These are phyloP conservation scores for Candida ovalis DNA, from an alignment of 805 yeast species.

Conservation along the genomic window DNA sequence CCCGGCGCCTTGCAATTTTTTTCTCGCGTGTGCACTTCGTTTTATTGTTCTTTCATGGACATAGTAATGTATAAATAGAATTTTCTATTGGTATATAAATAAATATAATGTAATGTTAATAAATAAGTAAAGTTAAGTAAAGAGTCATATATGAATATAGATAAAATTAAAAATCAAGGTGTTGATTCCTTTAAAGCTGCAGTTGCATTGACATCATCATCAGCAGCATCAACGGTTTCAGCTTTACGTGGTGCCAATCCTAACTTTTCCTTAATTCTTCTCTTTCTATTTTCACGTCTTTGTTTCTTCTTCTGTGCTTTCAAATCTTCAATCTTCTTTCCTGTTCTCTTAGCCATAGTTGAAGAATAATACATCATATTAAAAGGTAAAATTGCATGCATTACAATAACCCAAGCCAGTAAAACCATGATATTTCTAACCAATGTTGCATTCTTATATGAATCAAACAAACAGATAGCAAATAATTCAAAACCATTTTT, in stretches of 20 bases:
- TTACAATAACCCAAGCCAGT: slow-evolving; percentile 54
- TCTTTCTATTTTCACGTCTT: neutral
- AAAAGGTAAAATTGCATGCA: slow-evolving; percentile 40
- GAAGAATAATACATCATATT: slow-evolving; percentile 19
- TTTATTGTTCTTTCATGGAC: too few relatives aligned
- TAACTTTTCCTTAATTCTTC: neutral
- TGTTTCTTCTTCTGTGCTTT: slow-evolving; percentile 9
- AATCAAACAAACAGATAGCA: slow-evolving; percentile 52
- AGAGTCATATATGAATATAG: too few relatives aligned
- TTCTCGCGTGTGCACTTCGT: too few relatives aligned
- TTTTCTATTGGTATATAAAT: too few relatives aligned
- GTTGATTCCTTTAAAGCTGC: too few relatives aligned
- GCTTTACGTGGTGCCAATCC: neutral
- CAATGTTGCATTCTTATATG: slow-evolving; percentile 47
- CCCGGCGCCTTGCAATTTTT: too few relatives aligned
- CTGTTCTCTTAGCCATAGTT: slow-evolving; percentile 9
- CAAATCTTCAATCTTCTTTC: slow-evolving; percentile 13
- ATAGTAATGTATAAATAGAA: too few relatives aligned
- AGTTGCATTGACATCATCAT: neutral
- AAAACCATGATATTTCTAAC: slow-evolving; percentile 61
- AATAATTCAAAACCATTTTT: slow-evolving; percentile 55
- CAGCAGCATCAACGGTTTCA: neutral
- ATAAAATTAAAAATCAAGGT: too few relatives aligned
- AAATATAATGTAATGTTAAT: too few relatives aligned
- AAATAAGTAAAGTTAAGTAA: too few relatives aligned